Conservation (phyloP, 192 early-diverging fungal species). For the Thoreauomyces humboldtii region DNA sequence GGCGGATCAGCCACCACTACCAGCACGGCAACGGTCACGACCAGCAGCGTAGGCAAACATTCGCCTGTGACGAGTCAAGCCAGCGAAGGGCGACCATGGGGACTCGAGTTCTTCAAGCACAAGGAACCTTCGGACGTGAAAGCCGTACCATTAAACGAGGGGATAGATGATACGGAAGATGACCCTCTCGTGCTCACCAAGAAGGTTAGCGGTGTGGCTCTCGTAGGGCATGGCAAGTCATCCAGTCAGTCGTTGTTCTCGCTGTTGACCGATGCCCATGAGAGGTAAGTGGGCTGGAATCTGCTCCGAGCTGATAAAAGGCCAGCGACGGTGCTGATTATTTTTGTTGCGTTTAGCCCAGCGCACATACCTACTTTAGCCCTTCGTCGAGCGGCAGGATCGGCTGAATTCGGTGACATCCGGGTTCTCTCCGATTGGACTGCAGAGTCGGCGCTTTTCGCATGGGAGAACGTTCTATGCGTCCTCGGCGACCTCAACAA, state of each 20-base stretch:
- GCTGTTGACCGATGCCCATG: background rate
- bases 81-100: background rate
- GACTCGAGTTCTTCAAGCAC: slow-evolving; percentile 7
- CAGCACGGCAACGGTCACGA: too few species aligned
- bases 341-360: too few species aligned
- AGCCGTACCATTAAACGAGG: background rate
- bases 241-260: background rate
- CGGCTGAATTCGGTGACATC: slow-evolving; percentile 58
- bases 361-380: slow-evolving; percentile 13
- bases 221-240: background rate
- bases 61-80: too few species aligned
- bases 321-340: too few species aligned
- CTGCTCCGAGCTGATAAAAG: too few species aligned
- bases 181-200: slow-evolving; percentile 5
- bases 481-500: slow-evolving; percentile 71
- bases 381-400: background rate
- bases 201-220: background rate
- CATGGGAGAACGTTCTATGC: slow-evolving; percentile 82
- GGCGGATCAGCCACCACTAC: too few species aligned
- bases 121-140: background rate
- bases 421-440: slow-evolving; percentile 40
- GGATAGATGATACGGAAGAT: background rate
- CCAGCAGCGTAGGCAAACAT: too few species aligned
- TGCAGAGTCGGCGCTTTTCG: slow-evolving; percentile 34
- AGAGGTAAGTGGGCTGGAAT: background rate